A percentile compares a stretch with the other conserved stretches of the same genome.
Evolutionary conservation across 78 protist genomes (phyloP).

Genomic region (Dictyostelium intermedium): DNA sequence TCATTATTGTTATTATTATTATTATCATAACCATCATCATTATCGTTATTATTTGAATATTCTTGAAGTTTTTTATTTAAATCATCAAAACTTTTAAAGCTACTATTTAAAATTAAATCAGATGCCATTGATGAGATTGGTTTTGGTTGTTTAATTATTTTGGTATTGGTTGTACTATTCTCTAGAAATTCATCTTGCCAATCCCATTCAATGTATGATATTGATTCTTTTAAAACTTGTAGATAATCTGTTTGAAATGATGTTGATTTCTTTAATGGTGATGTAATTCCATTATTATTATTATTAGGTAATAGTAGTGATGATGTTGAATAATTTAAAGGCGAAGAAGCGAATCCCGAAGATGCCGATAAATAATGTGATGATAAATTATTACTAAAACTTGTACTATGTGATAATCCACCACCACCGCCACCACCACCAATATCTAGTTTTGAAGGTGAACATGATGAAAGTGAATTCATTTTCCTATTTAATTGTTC

Average conservation of each 20-base stretch:
- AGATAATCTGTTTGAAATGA: constrained; percentile 29
- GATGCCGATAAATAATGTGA: not conserved
- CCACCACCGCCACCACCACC: not conserved
- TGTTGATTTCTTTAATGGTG: not conserved
- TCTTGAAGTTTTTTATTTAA: constrained; percentile 13
- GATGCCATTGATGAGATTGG: not conserved
- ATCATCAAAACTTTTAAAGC: not conserved
- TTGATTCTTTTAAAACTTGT: constrained; percentile 36
- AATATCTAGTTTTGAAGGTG: not conserved
- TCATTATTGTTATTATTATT: not conserved
- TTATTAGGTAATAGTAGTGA: not conserved
- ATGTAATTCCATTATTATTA: not conserved
- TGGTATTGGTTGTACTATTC: not conserved
- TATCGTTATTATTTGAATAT: not conserved
- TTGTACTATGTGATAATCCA: not conserved
- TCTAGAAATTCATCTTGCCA: constrained; percentile 53
- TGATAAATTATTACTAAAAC: not conserved
- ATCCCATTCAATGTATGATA: constrained; percentile 38
- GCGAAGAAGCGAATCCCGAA: not conserved
- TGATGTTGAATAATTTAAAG: not conserved
- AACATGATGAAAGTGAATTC: not conserved
- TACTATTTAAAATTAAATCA: not conserved
- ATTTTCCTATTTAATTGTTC: constrained; percentile 24
- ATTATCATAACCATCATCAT: not conserved
- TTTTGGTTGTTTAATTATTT: not conserved